These are phyloP conservation scores for Priceomyces haplophilus DNA, from an alignment of 805 yeast species.

Conservation along the genomic window DNA sequence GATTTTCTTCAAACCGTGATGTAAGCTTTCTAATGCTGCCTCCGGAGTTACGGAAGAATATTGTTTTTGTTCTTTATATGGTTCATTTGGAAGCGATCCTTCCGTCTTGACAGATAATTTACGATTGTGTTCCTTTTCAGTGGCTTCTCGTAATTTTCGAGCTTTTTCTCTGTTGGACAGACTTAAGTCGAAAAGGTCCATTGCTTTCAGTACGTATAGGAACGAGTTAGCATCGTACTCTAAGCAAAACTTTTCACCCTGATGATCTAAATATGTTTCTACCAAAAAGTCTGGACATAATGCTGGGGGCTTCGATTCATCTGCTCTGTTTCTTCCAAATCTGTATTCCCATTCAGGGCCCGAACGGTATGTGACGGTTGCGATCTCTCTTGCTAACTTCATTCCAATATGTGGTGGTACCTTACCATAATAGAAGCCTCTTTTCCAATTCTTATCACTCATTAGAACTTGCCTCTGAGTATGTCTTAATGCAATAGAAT, in stretches of 20 bases:
- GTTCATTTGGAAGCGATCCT: slow-evolving; percentile 44
- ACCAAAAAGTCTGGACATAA: slow-evolving; percentile 90
- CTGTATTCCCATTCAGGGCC: slow-evolving; percentile 97
- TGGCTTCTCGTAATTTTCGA: slow-evolving; percentile 32
- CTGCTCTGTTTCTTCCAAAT: slow-evolving; percentile 84
- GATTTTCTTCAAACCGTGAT: slow-evolving; percentile 60
- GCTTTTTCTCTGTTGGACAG: slow-evolving; percentile 45
- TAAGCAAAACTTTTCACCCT: slow-evolving; percentile 88
- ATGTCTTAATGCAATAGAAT: slow-evolving; percentile 89
- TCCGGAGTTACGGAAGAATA: slow-evolving; percentile 47
- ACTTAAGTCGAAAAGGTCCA: slow-evolving; percentile 90
- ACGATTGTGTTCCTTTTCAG: slow-evolving; percentile 26
- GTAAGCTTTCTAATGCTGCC: slow-evolving; percentile 59
- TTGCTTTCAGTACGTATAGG: slow-evolving; percentile 84
- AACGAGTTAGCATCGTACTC: slow-evolving; percentile 91
- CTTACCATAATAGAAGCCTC: slow-evolving; percentile 78
- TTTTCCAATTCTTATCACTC: slow-evolving; percentile 93
- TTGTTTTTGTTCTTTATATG: slow-evolving; percentile 53
- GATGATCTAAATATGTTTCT: slow-evolving; percentile 91
- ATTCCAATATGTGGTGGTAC: slow-evolving; percentile 92
- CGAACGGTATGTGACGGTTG: slow-evolving; percentile 89
- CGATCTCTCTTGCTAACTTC: slow-evolving; percentile 91
- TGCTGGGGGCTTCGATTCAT: slow-evolving; percentile 76
- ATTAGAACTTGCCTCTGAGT: slow-evolving; percentile 89
- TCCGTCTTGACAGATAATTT: slow-evolving; percentile 6